Percentiles rank a stretch among this genome's conserved stretches.
Evolutionary conservation across 768 basidiomycete species (phyloP).

Genomic region (Mycena maculata): DNA sequence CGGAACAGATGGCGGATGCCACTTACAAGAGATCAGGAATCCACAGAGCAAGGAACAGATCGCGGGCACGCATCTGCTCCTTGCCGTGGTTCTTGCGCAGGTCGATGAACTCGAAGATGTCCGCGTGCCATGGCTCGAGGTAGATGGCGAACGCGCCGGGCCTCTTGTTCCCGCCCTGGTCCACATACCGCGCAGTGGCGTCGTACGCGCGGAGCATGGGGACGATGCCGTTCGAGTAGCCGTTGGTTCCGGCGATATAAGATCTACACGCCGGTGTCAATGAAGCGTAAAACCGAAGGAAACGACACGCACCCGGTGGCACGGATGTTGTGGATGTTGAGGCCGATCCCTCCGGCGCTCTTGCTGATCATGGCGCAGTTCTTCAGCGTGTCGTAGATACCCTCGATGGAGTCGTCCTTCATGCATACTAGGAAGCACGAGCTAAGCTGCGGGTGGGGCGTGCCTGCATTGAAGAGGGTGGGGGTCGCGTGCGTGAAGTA

Average conservation of each 20-base stretch:
- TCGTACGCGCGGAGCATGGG: constrained; percentile 99
- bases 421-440: constrained; percentile 98
- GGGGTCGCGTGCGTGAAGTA: constrained; percentile 99
- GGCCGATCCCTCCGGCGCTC: constrained; percentile 98
- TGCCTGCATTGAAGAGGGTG: constrained; percentile 99
- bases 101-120: constrained; percentile 97
- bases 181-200: constrained; percentile 98
- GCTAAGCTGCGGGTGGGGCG: constrained; percentile 91
- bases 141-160: constrained; percentile 99
- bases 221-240: constrained; percentile 98
- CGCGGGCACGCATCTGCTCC: constrained; percentile 97
- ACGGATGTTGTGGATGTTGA: constrained; percentile 96
- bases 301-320: constrained; percentile 81
- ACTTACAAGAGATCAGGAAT: constrained; percentile 95
- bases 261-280: constrained; percentile 65
- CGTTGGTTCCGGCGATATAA: constrained; percentile 99
- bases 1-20: neutral
- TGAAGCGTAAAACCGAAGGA: neutral
- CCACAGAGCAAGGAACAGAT: constrained; percentile 99
- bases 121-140: constrained; percentile 98
- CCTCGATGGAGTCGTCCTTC: constrained; percentile 99
- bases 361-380: constrained; percentile 99
- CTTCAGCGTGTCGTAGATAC: constrained; percentile 99
- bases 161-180: constrained; percentile 99
- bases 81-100: constrained; percentile 99